These are phyloP conservation scores for Podospora australis DNA, from an alignment of 495 filamentous ascomycete species.

Conservation along the genomic window DNA sequence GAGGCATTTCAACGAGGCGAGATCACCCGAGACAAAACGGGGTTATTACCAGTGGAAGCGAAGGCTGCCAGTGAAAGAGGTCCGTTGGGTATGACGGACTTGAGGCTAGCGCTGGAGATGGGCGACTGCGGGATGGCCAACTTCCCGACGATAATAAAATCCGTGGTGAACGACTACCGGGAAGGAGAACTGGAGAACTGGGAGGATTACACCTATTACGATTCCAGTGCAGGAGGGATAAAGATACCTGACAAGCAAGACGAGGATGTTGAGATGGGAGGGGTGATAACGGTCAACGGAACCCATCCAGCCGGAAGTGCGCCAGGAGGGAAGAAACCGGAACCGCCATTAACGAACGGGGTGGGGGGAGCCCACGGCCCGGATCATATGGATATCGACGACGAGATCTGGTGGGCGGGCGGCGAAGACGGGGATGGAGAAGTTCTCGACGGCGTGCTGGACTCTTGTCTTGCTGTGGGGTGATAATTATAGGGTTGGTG, in stretches of 20 bases:
- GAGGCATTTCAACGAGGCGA: slow-evolving; percentile 59
- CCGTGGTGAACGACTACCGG: slow-evolving; percentile 64
- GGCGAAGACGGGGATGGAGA: slow-evolving; percentile 53
- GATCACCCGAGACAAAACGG: slow-evolving; percentile 59
- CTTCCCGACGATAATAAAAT: slow-evolving; percentile 66
- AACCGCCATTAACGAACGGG: slow-evolving; percentile 30
- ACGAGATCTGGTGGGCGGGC: slow-evolving; percentile 69
- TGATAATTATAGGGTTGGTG: slow-evolving; percentile 1
- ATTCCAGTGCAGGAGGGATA: slow-evolving; percentile 31
- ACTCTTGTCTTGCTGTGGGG: slow-evolving; percentile 43
- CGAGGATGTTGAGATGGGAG: slow-evolving; percentile 29
- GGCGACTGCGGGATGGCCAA: slow-evolving; percentile 67
- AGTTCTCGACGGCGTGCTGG: slow-evolving; percentile 62
- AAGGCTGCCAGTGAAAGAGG: slow-evolving; percentile 59
- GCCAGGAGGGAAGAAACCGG: slow-evolving; percentile 18
- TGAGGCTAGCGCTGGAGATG: slow-evolving; percentile 67
- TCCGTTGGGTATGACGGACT: slow-evolving; percentile 69
- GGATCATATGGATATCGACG: slow-evolving; percentile 62
- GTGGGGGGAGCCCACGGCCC: slow-evolving; percentile 15
- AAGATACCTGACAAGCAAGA: slow-evolving; percentile 3
- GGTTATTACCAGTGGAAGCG: slow-evolving; percentile 69
- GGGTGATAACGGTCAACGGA: slow-evolving; percentile 15
- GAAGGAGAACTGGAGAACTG: slow-evolving; percentile 68
- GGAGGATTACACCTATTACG: slow-evolving; percentile 45
- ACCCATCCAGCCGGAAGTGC: background rate